A percentile compares a stretch with the other conserved stretches of the same genome.
Evolutionary conservation across 305 asterid species (phyloP).

Genomic region (Striga hermonthica): DNA sequence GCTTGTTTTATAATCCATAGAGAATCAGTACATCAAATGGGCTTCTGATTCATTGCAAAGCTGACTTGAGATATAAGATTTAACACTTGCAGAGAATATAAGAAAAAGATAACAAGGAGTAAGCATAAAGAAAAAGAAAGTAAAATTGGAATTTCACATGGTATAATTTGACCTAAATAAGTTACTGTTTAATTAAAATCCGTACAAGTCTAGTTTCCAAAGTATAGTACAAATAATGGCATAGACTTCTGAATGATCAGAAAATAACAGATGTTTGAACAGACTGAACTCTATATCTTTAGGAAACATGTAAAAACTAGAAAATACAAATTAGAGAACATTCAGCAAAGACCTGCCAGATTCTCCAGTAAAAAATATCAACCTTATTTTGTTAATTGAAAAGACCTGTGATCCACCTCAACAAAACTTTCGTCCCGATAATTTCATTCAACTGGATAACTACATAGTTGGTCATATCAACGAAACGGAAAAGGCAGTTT

Average conservation of each 20-base stretch:
- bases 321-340: too few relatives aligned
- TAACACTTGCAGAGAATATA: not conserved
- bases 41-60: conserved; percentile 17
- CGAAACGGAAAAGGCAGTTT: conserved; percentile 17
- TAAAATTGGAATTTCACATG: not conserved
- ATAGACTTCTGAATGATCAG: not conserved
- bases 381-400: too few relatives aligned
- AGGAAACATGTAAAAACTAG: too few relatives aligned
- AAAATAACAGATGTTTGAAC: not conserved
- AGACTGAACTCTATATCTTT: too few relatives aligned
- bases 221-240: not conserved
- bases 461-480: conserved; percentile 20
- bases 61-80: conserved; percentile 1
- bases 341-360: too few relatives aligned
- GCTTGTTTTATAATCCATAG: conserved; percentile 1
- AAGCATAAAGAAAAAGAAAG: not conserved
- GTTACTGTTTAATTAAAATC: not conserved
- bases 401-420: conserved; percentile 3
- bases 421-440: conserved; percentile 21
- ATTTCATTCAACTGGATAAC: conserved; percentile 4
- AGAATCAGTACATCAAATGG: not conserved
- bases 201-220: not conserved
- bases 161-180: not conserved
- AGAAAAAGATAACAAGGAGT: conserved; percentile 12
- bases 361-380: too few relatives aligned